phyloP scores from a whole-genome alignment of 2,329 filamentous ascomycete species.

The Xylariales sp. region DNA sequence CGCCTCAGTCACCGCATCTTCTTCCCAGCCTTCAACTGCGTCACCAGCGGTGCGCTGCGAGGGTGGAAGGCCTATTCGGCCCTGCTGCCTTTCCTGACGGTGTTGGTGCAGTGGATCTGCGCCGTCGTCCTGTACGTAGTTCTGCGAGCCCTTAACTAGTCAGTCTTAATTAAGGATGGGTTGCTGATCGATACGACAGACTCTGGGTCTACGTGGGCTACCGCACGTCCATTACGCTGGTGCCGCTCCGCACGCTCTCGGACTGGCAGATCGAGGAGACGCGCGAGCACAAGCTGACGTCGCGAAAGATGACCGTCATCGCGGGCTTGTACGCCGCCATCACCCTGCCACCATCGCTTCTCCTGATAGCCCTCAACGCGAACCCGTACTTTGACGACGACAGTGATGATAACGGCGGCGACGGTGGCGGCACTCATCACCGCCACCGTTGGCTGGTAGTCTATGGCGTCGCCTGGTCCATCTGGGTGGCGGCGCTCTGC shows the following conservation, averaged over 20 bases:
- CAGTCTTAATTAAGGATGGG: not conserved
- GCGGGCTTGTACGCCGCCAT: slow-evolving; percentile 3
- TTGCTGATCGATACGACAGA: not conserved
- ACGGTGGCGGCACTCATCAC: too few relatives aligned
- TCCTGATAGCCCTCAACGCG: slow-evolving; percentile 5
- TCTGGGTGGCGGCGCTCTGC: slow-evolving; percentile 8
- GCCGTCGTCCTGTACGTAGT: slow-evolving; percentile 8
- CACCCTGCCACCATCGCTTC: slow-evolving; percentile 6
- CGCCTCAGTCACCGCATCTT: slow-evolving; percentile 9
- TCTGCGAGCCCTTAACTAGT: not conserved
- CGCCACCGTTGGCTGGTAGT: not conserved
- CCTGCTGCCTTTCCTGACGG: slow-evolving; percentile 7
- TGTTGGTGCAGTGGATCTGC: slow-evolving; percentile 10
- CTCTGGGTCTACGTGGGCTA: slow-evolving; percentile 7
- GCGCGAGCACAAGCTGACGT: slow-evolving; percentile 10
- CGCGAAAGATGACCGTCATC: slow-evolving; percentile 5
- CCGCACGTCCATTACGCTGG: slow-evolving; percentile 6
- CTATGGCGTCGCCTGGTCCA: slow-evolving; percentile 5
- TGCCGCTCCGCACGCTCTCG: slow-evolving; percentile 7
- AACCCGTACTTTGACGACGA: slow-evolving; percentile 2
- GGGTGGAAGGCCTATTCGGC: slow-evolving; percentile 10
- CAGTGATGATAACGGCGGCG: too few relatives aligned
- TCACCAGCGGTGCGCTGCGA: slow-evolving; percentile 7
- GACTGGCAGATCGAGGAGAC: slow-evolving; percentile 9
- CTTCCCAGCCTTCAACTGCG: slow-evolving; percentile 7